A percentile compares a stretch with the other conserved stretches of the same genome.
Evolutionary conservation across 306 rosid species (phyloP).

Genomic region (Parietaria judaica): DNA sequence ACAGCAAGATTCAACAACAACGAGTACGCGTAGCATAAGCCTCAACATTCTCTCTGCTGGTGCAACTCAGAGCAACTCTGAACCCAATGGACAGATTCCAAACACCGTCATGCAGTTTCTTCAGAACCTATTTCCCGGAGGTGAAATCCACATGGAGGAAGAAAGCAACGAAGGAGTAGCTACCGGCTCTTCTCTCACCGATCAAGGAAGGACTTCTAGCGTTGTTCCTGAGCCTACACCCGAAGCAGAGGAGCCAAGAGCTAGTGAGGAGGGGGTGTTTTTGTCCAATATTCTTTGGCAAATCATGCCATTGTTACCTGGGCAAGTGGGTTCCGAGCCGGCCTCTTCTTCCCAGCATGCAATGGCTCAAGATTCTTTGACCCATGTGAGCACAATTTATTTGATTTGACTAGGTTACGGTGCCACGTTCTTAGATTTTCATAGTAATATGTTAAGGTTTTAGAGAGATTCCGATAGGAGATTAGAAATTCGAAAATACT

Average conservation of each 20-base stretch:
- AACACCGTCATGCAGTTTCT: constrained; percentile 47
- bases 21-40: constrained; percentile 47
- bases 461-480: too few species aligned
- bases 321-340: constrained; percentile 38
- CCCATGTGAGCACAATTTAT: constrained; percentile 41
- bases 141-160: constrained; percentile 80
- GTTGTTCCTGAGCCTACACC: constrained; percentile 26
- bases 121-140: constrained; percentile 71
- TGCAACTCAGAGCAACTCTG: constrained; percentile 55
- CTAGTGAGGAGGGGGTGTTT: constrained; percentile 65
- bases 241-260: constrained; percentile 59
- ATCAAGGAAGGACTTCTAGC: constrained; percentile 44
- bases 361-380: constrained; percentile 34
- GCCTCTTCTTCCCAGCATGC: constrained; percentile 37
- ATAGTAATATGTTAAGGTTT: too few species aligned
- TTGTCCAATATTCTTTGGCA: constrained; percentile 70
- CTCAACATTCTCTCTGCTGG: constrained; percentile 63
- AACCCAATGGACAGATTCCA: constrained; percentile 70
- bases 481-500: too few species aligned
- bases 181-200: constrained; percentile 30
- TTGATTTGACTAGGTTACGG: not conserved
- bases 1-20: constrained; percentile 32
- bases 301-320: constrained; percentile 71
- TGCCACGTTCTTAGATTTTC: too few species aligned
- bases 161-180: constrained; percentile 46